phyloP scores from a whole-genome alignment of 805 yeast species.

The Wickerhamomyces bisporus region DNA sequence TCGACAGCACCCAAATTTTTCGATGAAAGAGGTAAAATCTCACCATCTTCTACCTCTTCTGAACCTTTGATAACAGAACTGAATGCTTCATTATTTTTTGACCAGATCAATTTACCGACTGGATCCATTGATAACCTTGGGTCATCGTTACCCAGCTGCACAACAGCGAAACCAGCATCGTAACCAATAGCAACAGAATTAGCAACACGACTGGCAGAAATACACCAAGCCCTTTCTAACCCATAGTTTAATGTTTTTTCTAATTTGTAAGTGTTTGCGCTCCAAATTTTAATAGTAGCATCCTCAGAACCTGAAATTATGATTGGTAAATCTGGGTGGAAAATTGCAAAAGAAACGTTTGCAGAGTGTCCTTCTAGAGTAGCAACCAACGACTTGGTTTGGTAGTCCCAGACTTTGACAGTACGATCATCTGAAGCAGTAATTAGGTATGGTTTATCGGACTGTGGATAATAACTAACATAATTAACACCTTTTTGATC shows the following conservation, averaged over 20 bases:
- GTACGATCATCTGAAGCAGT: conserved; percentile 90
- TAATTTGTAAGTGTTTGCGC: conserved; percentile 85
- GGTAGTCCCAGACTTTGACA: conserved; percentile 92
- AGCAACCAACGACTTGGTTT: conserved; percentile 92
- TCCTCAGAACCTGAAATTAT: conserved; percentile 97
- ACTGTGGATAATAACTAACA: conserved; percentile 94
- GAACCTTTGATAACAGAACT: conserved; percentile 72
- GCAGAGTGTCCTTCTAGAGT: conserved; percentile 90
- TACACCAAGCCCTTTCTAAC: conserved; percentile 96
- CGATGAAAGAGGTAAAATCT: conserved; percentile 64
- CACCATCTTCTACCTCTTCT: conserved; percentile 75
- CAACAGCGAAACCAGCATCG: conserved; percentile 88
- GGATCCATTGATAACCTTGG: conserved; percentile 93
- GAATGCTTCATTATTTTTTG: conserved; percentile 80
- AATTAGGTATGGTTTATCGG: conserved; percentile 93
- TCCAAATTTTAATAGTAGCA: conserved; percentile 92
- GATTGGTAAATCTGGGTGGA: conserved; percentile 96
- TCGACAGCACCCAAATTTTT: conserved; percentile 95
- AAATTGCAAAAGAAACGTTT: conserved; percentile 93
- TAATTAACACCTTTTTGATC: conserved; percentile 92
- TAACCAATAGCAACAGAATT: conserved; percentile 88
- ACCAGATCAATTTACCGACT: conserved; percentile 86
- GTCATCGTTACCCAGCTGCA: conserved; percentile 88
- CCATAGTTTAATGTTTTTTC: conserved; percentile 90
- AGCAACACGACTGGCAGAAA: conserved; percentile 62